Percentiles rank a stretch among this genome's conserved stretches.
phyloP scores from a whole-genome alignment of 2,329 filamentous ascomycete genomes.

The Pseudohalonectria lignicola region DNA sequence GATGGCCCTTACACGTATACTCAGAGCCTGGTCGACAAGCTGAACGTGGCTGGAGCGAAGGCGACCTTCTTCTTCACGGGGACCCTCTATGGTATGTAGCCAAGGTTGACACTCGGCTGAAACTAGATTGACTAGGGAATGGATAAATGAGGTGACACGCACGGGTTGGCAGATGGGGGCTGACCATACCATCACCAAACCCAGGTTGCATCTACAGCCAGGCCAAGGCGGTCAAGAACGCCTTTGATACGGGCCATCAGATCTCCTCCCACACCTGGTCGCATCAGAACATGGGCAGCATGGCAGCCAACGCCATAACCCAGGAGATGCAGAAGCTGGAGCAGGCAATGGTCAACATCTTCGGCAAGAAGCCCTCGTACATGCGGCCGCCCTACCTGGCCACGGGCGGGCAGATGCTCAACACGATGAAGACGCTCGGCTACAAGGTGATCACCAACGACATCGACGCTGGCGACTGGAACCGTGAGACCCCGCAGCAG shows the following conservation, averaged over 20 bases:
- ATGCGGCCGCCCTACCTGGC: constrained; percentile 39
- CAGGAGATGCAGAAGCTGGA: constrained; percentile 39
- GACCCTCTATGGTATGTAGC: constrained; percentile 29
- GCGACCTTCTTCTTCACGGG: constrained; percentile 44
- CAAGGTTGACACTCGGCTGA: no score
- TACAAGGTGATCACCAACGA: constrained; percentile 53
- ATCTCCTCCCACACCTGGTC: constrained; percentile 43
- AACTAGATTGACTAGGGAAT: no score
- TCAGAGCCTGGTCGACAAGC: constrained; percentile 34
- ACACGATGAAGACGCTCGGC: constrained; percentile 31
- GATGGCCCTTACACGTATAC: constrained; percentile 42
- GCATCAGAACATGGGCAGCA: constrained; percentile 30
- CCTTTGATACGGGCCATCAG: constrained; percentile 38
- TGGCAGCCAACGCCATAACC: constrained; percentile 25
- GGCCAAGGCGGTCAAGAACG: constrained; percentile 39
- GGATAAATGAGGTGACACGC: no score
- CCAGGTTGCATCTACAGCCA: constrained; percentile 35
- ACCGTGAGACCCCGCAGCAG: constrained; percentile 35
- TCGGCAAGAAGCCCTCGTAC: constrained; percentile 36
- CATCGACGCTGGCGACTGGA: constrained; percentile 51
- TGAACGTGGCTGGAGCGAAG: constrained; percentile 34
- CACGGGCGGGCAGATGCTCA: constrained; percentile 30
- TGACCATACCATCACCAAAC: no score
- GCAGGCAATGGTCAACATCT: constrained; percentile 36
- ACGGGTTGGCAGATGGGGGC: no score